A percentile compares a stretch with the other conserved stretches of the same genome.
Conservation (phyloP, 371 early-diverging fungal genomes). For the Rhizopus microsporus region DNA sequence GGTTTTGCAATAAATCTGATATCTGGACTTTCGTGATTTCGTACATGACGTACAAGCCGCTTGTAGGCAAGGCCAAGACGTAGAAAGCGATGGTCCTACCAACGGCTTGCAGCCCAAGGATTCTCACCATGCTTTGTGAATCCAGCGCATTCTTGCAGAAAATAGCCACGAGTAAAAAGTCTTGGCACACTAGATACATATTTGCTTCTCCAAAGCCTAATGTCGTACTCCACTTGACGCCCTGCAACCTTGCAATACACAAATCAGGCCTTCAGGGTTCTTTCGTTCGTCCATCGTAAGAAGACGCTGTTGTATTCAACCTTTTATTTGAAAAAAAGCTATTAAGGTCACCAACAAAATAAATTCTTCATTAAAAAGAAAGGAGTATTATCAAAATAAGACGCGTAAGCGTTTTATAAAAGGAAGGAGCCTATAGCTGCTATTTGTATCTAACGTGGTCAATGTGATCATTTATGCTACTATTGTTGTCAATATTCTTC, state of each 20-base stretch:
- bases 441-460: too few relatives aligned
- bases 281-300: constrained; percentile 13
- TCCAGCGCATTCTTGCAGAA: constrained; percentile 15
- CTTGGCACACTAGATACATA: constrained; percentile 7
- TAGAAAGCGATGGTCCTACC: constrained; percentile 21
- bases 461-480: too few relatives aligned
- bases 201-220: constrained; percentile 18
- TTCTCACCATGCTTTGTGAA: constrained; percentile 16
- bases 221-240: constrained; percentile 16
- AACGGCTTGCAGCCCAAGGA: constrained; percentile 20
- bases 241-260: constrained; percentile 12
- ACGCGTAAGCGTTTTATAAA: too few relatives aligned
- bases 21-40: constrained; percentile 21
- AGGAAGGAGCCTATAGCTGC: too few relatives aligned
- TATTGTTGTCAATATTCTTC: too few relatives aligned
- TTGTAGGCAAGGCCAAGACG: constrained; percentile 22
- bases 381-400: too few relatives aligned
- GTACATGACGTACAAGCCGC: constrained; percentile 19
- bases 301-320: too few relatives aligned
- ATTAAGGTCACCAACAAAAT: too few relatives aligned
- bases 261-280: constrained; percentile 13
- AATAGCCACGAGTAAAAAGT: constrained; percentile 12
- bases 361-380: too few relatives aligned
- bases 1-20: constrained; percentile 18
- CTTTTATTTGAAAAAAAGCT: too few relatives aligned